Base-by-base conservation (phyloP, 2,329 filamentous ascomycete genomes). In the Pleoardoris graminearum region DNA sequence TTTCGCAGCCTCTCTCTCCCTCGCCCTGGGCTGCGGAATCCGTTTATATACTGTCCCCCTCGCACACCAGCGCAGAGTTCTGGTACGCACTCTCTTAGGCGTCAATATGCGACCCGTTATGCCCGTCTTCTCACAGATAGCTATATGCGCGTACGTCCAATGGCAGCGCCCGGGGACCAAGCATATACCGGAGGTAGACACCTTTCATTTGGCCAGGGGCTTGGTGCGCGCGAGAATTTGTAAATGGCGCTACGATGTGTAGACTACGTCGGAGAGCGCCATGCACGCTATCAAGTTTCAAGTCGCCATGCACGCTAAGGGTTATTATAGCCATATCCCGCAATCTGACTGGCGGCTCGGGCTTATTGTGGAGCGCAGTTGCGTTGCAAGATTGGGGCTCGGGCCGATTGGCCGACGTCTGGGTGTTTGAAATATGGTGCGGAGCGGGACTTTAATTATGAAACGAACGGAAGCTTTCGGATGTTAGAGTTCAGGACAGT, bases 201-300 rank as follows among this genome's bases (percentile, higher is more conserved):
- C 43, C 38, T 25, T 57, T 55, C 35, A 53, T 56, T 43, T 48
- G 55, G 30, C 4, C n/a, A 32, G 19, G 62, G 57, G 63, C 65
- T 68, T 36, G 54, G 16, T 38, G 29, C 17, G 41, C 54, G 51
- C 53, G 55, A 58, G 57, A 59, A 60, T 33, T 30, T 41, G 36
- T 32, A 44, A 23, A 14, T 14, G 4, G 12, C n/a, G n/a, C n/a
- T n/a, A n/a, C n/a, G n/a, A n/a, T n/a, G n/a, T n/a, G n/a, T n/a
- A n/a, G n/a, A n/a, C n/a, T n/a, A n/a, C n/a, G n/a, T n/a, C n/a
- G n/a, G n/a, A n/a, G n/a, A n/a, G n/a, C n/a, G n/a, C n/a, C n/a
- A n/a, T n/a, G n/a, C n/a, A n/a, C n/a, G n/a, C n/a, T n/a, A n/a
- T n/a, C n/a, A n/a, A n/a, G n/a, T n/a, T n/a, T n/a, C n/a, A n/a